These are phyloP conservation scores for Yamadazyma atmosphaerica DNA, from an alignment of 1,139 yeast genomes.

Conservation along the genomic window DNA sequence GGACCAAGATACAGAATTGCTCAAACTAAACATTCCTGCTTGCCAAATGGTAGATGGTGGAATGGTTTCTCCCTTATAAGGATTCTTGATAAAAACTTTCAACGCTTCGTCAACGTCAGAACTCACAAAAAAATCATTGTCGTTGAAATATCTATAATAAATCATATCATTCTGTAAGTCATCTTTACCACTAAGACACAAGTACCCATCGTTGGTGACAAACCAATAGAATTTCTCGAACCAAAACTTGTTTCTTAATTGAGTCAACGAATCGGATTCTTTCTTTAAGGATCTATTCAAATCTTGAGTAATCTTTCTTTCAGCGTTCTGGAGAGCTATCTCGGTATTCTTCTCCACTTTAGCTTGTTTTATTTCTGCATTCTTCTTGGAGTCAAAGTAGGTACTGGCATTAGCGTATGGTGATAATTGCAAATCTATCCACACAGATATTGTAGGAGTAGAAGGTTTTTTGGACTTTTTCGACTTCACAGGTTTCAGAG, in stretches of 20 bases:
- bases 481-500: slow-evolving; percentile 13
- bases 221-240: slow-evolving; percentile 96
- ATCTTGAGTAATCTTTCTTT: slow-evolving; percentile 73
- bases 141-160: slow-evolving; percentile 73
- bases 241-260: slow-evolving; percentile 75
- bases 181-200: slow-evolving; percentile 87
- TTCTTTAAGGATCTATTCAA: slow-evolving; percentile 65
- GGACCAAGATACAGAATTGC: slow-evolving; percentile 91
- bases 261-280: slow-evolving; percentile 62
- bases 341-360: slow-evolving; percentile 80
- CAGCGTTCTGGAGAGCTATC: slow-evolving; percentile 82
- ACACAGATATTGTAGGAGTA: slow-evolving; percentile 40
- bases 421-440: slow-evolving; percentile 67
- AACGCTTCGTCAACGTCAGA: slow-evolving; percentile 77
- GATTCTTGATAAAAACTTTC: slow-evolving; percentile 80
- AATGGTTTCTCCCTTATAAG: slow-evolving; percentile 54
- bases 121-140: slow-evolving; percentile 69
- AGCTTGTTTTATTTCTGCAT: slow-evolving; percentile 74
- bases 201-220: slow-evolving; percentile 81
- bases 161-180: slow-evolving; percentile 81
- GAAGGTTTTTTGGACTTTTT: slow-evolving; percentile 14
- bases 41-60: slow-evolving; percentile 89
- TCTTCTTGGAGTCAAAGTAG: slow-evolving; percentile 77
- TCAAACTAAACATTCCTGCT: slow-evolving; percentile 81
- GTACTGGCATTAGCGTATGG: slow-evolving; percentile 91